phyloP scores from a whole-genome alignment of 805 yeast species.

The Cyberlindnera japonica region DNA sequence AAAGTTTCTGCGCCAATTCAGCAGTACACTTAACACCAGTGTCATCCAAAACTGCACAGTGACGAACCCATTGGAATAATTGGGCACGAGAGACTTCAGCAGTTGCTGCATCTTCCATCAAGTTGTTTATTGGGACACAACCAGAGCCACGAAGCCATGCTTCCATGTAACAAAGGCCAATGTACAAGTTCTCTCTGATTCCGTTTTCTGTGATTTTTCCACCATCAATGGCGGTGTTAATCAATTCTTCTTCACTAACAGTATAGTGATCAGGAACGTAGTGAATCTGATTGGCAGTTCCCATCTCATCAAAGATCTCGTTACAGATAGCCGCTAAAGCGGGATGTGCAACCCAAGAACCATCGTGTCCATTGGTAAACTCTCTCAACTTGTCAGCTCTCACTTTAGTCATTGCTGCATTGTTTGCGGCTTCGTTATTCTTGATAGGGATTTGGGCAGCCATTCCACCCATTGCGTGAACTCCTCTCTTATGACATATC shows the following conservation, averaged over 20 bases:
- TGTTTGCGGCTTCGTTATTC: constrained; percentile 59
- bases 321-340: constrained; percentile 73
- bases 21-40: constrained; percentile 57
- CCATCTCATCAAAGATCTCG: constrained; percentile 72
- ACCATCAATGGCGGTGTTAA: constrained; percentile 59
- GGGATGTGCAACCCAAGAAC: constrained; percentile 89
- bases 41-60: constrained; percentile 55
- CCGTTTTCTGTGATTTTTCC: constrained; percentile 68
- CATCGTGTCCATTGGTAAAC: constrained; percentile 77
- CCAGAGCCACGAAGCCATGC: constrained; percentile 84
- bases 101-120: constrained; percentile 90
- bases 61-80: constrained; percentile 80
- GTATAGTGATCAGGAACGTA: constrained; percentile 50
- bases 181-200: constrained; percentile 65
- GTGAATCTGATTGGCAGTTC: constrained; percentile 74
- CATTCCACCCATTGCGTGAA: constrained; percentile 90
- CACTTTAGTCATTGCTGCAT: constrained; percentile 67
- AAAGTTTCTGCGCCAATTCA: constrained; percentile 50
- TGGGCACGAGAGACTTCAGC: constrained; percentile 85
- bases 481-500: constrained; percentile 73
- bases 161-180: constrained; percentile 78
- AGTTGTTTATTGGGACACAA: constrained; percentile 79
- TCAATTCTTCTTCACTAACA: constrained; percentile 53
- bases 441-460: constrained; percentile 85
- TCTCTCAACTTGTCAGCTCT: constrained; percentile 74